Base-by-base conservation (phyloP, 2,329 filamentous ascomycete genomes). In the Talaromyces sp. region DNA sequence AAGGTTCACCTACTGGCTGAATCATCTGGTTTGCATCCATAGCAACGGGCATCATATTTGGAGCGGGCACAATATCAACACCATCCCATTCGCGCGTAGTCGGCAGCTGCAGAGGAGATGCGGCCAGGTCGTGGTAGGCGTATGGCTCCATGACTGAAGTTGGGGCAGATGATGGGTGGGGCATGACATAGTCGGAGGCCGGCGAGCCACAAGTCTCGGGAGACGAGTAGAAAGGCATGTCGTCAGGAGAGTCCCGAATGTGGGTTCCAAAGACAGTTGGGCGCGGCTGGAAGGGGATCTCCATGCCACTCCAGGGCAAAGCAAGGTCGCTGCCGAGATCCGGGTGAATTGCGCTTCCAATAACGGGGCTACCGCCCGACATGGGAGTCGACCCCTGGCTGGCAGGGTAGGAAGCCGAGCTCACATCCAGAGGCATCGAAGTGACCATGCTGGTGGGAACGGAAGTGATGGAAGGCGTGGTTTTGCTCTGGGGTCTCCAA, bases 161-260 rank as follows among this genome's bases (percentile, higher is more conserved):
- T n/a, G 71, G 70, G 35, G 68, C 69, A 14, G 73, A 73, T 35
- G 71, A 72, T 41, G 59, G 59, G 43, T 61, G 59, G 4, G 57
- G 46, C 61, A 61, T 59, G 69, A 67, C 48, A 67, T 66, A 54
- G 70, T 76, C 74, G 1, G 74, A 76, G 3, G 71, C 66, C 38
- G 76, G 76, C n/a, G 76, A 78, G n/a, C 72, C 72, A 62, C 75
- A 78, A 57, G 74, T 74, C 59, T 77, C 75, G 48, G 76, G 74
- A 11, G 75, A 77, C 32, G 76, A 75, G 62, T 77, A 78, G 62
- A 77, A 73, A n/a, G 71, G 72, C 46, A 70, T 68, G 57, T 78
- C 76, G 52, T 76, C 75, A 6, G 70, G 64, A 6, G 72, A 66
- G 38, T 76, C 71, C 48, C 73, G 74, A 35, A 75, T 65, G n/a